phyloP scores from a whole-genome alignment of 139 green algal species.

The Yamagishiella unicocca region DNA sequence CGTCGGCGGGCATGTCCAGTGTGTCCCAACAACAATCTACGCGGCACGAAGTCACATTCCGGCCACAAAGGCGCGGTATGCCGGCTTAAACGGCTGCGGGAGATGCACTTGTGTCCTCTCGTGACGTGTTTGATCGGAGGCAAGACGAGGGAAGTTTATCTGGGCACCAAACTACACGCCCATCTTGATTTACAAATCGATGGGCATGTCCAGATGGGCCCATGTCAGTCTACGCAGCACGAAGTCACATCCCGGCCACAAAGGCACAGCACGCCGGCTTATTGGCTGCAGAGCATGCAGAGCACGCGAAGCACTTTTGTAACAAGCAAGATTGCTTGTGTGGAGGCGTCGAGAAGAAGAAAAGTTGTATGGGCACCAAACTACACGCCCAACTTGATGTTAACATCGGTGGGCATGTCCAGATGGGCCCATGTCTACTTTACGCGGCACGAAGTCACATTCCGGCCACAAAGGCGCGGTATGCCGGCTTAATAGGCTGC shows the following conservation, averaged over 20 bases:
- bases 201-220: constrained; percentile 22
- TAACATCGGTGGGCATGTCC: constrained; percentile 8
- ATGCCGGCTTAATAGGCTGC: constrained; percentile 48
- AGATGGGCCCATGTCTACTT: not conserved
- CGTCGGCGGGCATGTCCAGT: constrained; percentile 23
- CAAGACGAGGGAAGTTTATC: no score
- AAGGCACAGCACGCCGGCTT: constrained; percentile 42
- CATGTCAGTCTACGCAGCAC: constrained; percentile 9
- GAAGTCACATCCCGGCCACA: constrained; percentile 41
- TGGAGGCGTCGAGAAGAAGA: no score
- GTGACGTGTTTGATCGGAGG: no score
- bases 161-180: constrained; percentile 18
- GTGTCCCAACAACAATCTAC: not conserved
- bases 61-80: constrained; percentile 28
- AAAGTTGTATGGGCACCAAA: constrained; percentile 3
- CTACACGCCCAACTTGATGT: no score
- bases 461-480: constrained; percentile 27
- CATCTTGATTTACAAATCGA: no score
- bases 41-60: constrained; percentile 43
- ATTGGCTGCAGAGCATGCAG: constrained; percentile 33
- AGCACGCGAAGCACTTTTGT: no score
- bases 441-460: constrained; percentile 46
- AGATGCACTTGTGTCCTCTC: not conserved
- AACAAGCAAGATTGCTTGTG: no score
- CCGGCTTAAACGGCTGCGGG: constrained; percentile 43